Conservation (phyloP, 306 rosid species). For the Abrus pulchellus region DNA sequence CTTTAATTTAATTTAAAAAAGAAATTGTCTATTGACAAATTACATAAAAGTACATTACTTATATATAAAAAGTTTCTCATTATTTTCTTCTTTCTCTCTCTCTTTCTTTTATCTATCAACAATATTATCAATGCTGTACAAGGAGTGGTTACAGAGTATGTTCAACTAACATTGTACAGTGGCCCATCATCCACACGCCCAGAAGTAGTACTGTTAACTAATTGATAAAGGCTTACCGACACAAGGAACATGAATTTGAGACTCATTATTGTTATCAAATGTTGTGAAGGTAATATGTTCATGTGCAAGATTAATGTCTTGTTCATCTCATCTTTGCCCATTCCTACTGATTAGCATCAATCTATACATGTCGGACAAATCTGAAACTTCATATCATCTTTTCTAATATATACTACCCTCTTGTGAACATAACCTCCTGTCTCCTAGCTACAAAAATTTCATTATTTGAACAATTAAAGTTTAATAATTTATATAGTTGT, state of each 20-base stretch:
- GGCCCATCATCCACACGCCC: slow-evolving; percentile 43
- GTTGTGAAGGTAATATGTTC: slow-evolving; percentile 15
- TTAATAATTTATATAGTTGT: no score
- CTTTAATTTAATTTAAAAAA: not conserved
- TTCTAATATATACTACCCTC: not conserved
- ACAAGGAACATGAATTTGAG: slow-evolving; percentile 15
- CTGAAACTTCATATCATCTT: slow-evolving; percentile 13
- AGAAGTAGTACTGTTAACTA: not conserved
- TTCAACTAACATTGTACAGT: slow-evolving; percentile 16
- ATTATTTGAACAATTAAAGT: no score
- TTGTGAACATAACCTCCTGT: not conserved
- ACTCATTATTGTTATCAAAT: slow-evolving; percentile 42
- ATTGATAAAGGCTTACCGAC: slow-evolving; percentile 41
- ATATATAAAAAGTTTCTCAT: not conserved
- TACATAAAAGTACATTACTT: not conserved
- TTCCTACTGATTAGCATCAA: slow-evolving; percentile 4
- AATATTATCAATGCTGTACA: slow-evolving; percentile 2
- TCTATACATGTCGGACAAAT: slow-evolving; percentile 15
- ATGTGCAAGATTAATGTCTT: slow-evolving; percentile 26
- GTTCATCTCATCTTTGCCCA: not conserved
- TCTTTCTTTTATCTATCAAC: slow-evolving; percentile 7
- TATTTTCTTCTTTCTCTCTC: not conserved
- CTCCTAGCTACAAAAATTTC: no score
- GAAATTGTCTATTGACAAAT: not conserved
- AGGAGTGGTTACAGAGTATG: slow-evolving; percentile 1